These are phyloP conservation scores for Pyrenochaeta sp. DNA, from an alignment of 2,329 filamentous ascomycete species.

Conservation along the genomic window DNA sequence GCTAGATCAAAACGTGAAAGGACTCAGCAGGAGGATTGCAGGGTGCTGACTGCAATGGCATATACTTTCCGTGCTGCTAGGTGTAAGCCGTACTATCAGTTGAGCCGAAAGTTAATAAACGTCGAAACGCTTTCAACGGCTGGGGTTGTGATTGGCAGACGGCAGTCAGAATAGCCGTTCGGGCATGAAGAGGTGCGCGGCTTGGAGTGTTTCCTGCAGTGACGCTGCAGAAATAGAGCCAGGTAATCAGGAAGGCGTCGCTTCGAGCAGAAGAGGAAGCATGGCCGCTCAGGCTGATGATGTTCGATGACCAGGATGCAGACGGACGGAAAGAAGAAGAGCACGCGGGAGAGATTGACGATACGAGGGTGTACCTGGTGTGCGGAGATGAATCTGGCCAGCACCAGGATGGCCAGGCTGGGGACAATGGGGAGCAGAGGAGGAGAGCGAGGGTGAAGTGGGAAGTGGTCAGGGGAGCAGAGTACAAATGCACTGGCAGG, in stretches of 20 bases:
- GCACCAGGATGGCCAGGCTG: neutral
- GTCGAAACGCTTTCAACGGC: neutral
- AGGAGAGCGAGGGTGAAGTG: neutral
- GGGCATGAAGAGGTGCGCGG: neutral
- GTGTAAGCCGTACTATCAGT: neutral
- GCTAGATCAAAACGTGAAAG: too few relatives aligned
- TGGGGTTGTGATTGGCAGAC: neutral
- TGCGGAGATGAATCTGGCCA: conserved; percentile 13
- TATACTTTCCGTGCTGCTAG: neutral
- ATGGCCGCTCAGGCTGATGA: conserved; percentile 1
- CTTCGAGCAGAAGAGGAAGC: conserved; percentile 6
- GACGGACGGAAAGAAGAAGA: conserved; percentile 8
- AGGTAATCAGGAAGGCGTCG: conserved; percentile 5
- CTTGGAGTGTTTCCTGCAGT: conserved; percentile 6
- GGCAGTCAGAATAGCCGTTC: conserved; percentile 3
- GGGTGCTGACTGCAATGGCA: too few relatives aligned
- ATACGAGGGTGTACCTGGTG: conserved; percentile 13
- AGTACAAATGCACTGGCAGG: conserved; percentile 4
- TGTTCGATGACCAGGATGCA: conserved; percentile 6
- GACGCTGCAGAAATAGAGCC: neutral
- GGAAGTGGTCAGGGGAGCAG: too few relatives aligned
- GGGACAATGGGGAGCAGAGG: neutral
- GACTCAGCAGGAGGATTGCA: neutral
- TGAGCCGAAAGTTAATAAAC: neutral
- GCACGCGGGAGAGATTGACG: conserved; percentile 15